Evolutionary conservation across 306 rosid species (phyloP).

Genomic region (Quercus berberidifolia): DNA sequence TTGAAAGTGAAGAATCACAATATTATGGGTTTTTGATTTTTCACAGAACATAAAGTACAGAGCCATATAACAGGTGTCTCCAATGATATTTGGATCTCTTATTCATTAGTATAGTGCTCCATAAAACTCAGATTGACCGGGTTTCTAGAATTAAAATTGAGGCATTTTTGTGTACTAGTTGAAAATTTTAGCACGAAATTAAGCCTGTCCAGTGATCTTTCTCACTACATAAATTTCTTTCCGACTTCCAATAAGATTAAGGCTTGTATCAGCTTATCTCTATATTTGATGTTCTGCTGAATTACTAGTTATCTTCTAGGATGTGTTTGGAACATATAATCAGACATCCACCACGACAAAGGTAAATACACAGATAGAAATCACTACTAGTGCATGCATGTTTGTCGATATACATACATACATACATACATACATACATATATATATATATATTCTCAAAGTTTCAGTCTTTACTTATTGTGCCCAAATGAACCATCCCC

Average conservation of each 20-base stretch:
- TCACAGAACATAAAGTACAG: too few relatives aligned
- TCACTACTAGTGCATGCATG: not conserved
- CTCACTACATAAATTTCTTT: not conserved
- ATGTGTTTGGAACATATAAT: not conserved
- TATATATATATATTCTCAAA: too few relatives aligned
- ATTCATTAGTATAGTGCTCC: not conserved
- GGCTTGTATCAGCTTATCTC: not conserved
- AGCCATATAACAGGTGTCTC: not conserved
- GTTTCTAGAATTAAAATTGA: not conserved
- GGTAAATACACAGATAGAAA: not conserved
- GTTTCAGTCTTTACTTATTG: not conserved
- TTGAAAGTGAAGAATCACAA: too few relatives aligned
- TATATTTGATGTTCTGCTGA: not conserved
- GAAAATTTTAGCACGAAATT: not conserved
- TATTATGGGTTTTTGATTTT: too few relatives aligned
- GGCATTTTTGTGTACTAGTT: not conserved
- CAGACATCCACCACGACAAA: not conserved
- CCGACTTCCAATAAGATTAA: not conserved
- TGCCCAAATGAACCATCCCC: not conserved
- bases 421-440: too few relatives aligned
- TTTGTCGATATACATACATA: not conserved
- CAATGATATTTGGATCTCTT: not conserved
- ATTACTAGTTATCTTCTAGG: not conserved
- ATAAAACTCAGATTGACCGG: not conserved
- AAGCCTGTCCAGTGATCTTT: not conserved